These are phyloP conservation scores for Scedosporium boydii DNA, from an alignment of 2,329 filamentous ascomycete genomes.

Conservation along the genomic window DNA sequence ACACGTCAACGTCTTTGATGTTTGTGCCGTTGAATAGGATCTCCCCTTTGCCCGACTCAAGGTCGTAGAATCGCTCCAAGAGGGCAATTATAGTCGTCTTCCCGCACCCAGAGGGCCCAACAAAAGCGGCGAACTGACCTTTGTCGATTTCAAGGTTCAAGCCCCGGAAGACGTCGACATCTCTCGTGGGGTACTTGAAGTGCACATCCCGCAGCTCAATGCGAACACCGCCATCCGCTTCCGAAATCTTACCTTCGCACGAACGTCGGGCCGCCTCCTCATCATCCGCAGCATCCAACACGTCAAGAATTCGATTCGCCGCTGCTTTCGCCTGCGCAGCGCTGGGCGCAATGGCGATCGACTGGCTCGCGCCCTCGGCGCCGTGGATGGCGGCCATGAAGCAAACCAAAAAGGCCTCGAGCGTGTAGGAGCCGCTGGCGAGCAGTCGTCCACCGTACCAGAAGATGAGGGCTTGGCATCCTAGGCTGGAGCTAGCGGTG, in stretches of 20 bases:
- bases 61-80: slow-evolving; percentile 35
- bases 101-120: slow-evolving; percentile 48
- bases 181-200: slow-evolving; percentile 52
- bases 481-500: slow-evolving; percentile 56
- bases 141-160: slow-evolving; percentile 38
- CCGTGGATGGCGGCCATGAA: slow-evolving; percentile 61
- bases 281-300: slow-evolving; percentile 26
- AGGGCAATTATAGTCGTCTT: slow-evolving; percentile 51
- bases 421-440: slow-evolving; percentile 35
- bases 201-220: slow-evolving; percentile 47
- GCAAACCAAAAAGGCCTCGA: slow-evolving; percentile 41
- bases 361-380: slow-evolving; percentile 56
- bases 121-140: slow-evolving; percentile 43
- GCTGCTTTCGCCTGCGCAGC: slow-evolving; percentile 49
- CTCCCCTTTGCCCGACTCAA: slow-evolving; percentile 20
- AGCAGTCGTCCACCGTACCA: slow-evolving; percentile 60
- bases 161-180: slow-evolving; percentile 47
- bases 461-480: slow-evolving; percentile 53
- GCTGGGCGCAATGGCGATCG: slow-evolving; percentile 58
- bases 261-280: slow-evolving; percentile 22
- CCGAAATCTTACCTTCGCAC: slow-evolving; percentile 26
- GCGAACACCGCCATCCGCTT: slow-evolving; percentile 38
- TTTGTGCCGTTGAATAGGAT: slow-evolving; percentile 20
- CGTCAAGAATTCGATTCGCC: slow-evolving; percentile 48
- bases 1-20: slow-evolving; percentile 18